Conservation (phyloP, 805 yeast species). For the Candida boidinii region DNA sequence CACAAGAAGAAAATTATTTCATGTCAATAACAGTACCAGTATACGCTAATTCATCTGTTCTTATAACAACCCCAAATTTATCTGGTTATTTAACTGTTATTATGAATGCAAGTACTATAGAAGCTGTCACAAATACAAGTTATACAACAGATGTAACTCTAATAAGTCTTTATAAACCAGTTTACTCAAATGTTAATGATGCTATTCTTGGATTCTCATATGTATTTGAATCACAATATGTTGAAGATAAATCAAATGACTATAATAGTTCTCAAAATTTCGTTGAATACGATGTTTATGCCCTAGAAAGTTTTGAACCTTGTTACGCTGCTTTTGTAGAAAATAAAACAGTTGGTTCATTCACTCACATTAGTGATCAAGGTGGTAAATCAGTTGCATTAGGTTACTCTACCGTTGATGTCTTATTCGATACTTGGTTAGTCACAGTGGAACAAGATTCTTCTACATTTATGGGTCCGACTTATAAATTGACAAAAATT, state of each 20-base stretch:
- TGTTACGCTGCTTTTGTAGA: slow-evolving; percentile 13
- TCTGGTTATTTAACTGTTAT: slow-evolving; percentile 66
- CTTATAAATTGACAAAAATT: slow-evolving; percentile 50
- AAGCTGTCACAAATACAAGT: slow-evolving; percentile 30
- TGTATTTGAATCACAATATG: slow-evolving; percentile 30
- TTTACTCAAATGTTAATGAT: slow-evolving; percentile 12
- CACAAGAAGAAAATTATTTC: slow-evolving; percentile 37
- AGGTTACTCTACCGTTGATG: slow-evolving; percentile 43
- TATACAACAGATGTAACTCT: slow-evolving; percentile 30
- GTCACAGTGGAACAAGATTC: slow-evolving; percentile 61
- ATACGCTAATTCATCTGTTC: slow-evolving; percentile 62
- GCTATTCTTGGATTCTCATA: slow-evolving; percentile 28
- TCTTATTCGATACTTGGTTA: slow-evolving; percentile 52
- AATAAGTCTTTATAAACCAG: slow-evolving; percentile 14
- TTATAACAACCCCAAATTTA: slow-evolving; percentile 46
- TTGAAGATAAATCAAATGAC: neutral
- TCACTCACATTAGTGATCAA: slow-evolving; percentile 28
- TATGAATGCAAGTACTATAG: slow-evolving; percentile 35
- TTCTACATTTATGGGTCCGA: slow-evolving; percentile 52
- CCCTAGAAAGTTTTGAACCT: slow-evolving; percentile 18
- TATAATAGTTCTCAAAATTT: slow-evolving; percentile 1
- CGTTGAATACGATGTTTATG: slow-evolving; percentile 4
- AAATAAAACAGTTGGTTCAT: slow-evolving; percentile 30
- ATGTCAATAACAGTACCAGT: slow-evolving; percentile 77
- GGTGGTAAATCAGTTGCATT: slow-evolving; percentile 36